Percentiles rank a stretch among this genome's conserved stretches.
These are phyloP conservation scores for Cyberlindnera japonica DNA, from an alignment of 805 yeast genomes.

Conservation along the genomic window DNA sequence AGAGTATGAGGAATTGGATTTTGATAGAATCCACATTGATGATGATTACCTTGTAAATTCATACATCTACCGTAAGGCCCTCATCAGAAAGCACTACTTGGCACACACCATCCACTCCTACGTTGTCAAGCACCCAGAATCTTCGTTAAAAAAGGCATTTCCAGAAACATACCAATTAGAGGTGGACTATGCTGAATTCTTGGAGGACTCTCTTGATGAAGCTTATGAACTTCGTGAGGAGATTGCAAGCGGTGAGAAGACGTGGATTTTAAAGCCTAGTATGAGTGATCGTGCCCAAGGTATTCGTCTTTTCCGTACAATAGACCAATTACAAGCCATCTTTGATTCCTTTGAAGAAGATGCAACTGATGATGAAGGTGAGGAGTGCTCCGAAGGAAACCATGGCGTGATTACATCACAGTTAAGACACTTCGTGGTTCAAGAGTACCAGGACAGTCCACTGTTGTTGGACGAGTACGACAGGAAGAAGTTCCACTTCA, in stretches of 20 bases:
- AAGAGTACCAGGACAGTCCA: constrained; percentile 71
- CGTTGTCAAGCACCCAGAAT: constrained; percentile 67
- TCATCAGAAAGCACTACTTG: constrained; percentile 86
- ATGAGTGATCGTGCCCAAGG: constrained; percentile 99
- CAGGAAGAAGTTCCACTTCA: constrained; percentile 79
- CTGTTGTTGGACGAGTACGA: constrained; percentile 57
- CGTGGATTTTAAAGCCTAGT: constrained; percentile 92
- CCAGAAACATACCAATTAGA: constrained; percentile 81
- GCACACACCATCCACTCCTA: constrained; percentile 80
- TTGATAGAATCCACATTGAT: constrained; percentile 53
- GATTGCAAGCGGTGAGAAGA: constrained; percentile 53
- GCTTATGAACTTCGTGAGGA: constrained; percentile 84
- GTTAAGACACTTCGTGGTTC: constrained; percentile 86
- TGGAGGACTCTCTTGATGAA: constrained; percentile 92
- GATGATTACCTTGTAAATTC: constrained; percentile 64
- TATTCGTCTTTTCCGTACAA: constrained; percentile 72
- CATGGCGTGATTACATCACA: constrained; percentile 82
- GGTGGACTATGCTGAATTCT: constrained; percentile 91
- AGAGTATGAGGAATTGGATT: constrained; percentile 84
- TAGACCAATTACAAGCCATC: constrained; percentile 75
- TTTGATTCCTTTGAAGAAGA: constrained; percentile 85
- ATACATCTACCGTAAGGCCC: constrained; percentile 83
- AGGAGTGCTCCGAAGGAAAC: constrained; percentile 38
- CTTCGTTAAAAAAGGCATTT: constrained; percentile 54
- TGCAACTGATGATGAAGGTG: constrained; percentile 58